These are phyloP conservation scores for Thecamonas trahens DNA, from an alignment of 78 protist genomes.

Conservation along the genomic window DNA sequence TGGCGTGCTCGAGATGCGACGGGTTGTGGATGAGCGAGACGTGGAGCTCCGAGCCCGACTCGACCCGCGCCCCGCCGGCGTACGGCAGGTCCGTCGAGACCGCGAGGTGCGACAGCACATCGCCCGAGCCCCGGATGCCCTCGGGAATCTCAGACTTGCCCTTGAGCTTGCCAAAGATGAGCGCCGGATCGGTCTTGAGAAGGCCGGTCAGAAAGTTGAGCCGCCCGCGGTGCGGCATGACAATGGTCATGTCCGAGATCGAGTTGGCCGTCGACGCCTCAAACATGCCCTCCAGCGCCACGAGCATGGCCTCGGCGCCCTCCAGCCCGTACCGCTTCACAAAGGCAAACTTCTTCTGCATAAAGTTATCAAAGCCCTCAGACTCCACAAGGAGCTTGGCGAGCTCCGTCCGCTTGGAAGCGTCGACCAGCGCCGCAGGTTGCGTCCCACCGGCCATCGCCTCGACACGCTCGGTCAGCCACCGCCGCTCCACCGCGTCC, in stretches of 20 bases:
- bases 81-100: slow-evolving; percentile 5
- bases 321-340: slow-evolving; percentile 61
- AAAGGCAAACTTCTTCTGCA: slow-evolving; percentile 59
- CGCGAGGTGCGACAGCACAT: slow-evolving; percentile 86
- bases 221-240: slow-evolving; percentile 91
- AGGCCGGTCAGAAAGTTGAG: slow-evolving; percentile 37
- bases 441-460: no score
- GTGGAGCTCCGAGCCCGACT: background rate
- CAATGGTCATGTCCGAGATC: slow-evolving; percentile 64
- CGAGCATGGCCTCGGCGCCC: slow-evolving; percentile 60
- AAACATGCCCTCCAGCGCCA: slow-evolving; percentile 45
- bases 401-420: background rate
- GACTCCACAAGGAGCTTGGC: slow-evolving; percentile 21
- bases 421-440: background rate
- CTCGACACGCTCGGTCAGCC: background rate
- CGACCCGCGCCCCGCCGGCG: background rate
- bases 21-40: slow-evolving; percentile 84
- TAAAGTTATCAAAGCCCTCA: slow-evolving; percentile 64
- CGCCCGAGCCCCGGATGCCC: slow-evolving; percentile 67
- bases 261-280: slow-evolving; percentile 18
- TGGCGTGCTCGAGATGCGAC: slow-evolving; percentile 87
- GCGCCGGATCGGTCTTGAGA: background rate
- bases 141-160: slow-evolving; percentile 38
- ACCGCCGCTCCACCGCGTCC: background rate
- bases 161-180: slow-evolving; percentile 39